Evolutionary conservation across 441 rosid species (phyloP).

Genomic region (Gossypium davidsonii): DNA sequence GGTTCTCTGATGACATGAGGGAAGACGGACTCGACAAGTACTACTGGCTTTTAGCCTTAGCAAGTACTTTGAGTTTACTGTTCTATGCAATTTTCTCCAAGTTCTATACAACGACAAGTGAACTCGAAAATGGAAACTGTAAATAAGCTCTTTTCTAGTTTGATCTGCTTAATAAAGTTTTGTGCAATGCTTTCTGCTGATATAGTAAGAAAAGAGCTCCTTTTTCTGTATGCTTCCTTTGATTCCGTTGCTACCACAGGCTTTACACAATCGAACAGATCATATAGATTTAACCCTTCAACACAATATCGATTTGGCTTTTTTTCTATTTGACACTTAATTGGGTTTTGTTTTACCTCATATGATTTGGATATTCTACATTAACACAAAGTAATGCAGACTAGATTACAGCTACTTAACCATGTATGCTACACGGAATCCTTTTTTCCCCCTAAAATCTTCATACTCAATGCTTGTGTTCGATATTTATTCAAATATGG

Average conservation of each 20-base stretch:
- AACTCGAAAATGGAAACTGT: constrained; percentile 29
- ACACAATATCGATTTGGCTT: background rate
- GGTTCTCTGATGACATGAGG: constrained; percentile 87
- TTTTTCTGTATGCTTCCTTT: background rate
- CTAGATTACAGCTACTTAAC: background rate
- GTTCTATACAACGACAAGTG: constrained; percentile 33
- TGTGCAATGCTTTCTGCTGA: background rate
- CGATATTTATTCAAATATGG: background rate
- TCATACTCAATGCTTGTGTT: background rate
- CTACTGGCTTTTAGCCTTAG: constrained; percentile 66
- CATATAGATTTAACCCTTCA: background rate
- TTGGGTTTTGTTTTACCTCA: background rate
- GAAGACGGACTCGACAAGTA: constrained; percentile 64
- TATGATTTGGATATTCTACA: background rate
- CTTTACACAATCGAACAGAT: background rate
- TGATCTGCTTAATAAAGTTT: background rate
- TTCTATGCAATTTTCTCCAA: constrained; percentile 53
- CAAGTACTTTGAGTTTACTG: constrained; percentile 51
- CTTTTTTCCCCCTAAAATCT: background rate
- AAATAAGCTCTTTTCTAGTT: constrained; percentile 12
- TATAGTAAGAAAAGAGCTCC: background rate
- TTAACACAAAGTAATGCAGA: background rate
- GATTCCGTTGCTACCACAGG: background rate
- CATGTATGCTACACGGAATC: background rate
- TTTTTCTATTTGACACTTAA: background rate